Evolutionary conservation across 2,329 filamentous ascomycete genomes (phyloP).

Genomic region (Neonectria ditissima): DNA sequence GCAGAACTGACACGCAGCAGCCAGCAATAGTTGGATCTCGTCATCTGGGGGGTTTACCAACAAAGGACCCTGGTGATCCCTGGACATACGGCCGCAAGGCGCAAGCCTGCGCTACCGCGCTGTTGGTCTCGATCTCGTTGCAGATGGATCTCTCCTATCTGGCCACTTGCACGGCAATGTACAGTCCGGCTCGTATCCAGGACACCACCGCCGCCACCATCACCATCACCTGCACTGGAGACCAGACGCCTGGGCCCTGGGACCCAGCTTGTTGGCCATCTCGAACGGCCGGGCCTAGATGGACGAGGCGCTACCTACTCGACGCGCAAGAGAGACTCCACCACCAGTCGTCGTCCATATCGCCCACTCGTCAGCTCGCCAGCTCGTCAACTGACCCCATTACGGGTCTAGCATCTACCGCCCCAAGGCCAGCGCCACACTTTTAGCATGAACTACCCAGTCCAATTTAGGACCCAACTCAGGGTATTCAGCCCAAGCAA

Average conservation of each 20-base stretch:
- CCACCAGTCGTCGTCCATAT: conserved; percentile 16
- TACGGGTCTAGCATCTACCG: conserved; percentile 22
- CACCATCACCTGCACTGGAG: background rate
- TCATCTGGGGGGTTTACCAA: conserved; percentile 32
- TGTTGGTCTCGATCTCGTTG: conserved; percentile 37
- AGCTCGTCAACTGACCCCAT: conserved; percentile 42
- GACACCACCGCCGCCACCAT: conserved; percentile 22
- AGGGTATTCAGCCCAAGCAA: conserved; percentile 23
- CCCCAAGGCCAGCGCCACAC: conserved; percentile 36
- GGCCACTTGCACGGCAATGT: conserved; percentile 23
- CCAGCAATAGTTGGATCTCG: conserved; percentile 32
- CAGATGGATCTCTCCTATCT: conserved; percentile 29
- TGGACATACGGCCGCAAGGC: conserved; percentile 18
- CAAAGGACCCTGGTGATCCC: conserved; percentile 44
- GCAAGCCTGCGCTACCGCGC: conserved; percentile 30
- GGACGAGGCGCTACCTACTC: conserved; percentile 32
- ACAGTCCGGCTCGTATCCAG: conserved; percentile 32
- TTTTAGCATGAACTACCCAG: conserved; percentile 22
- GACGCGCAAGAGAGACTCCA: conserved; percentile 26
- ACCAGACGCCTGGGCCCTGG: conserved; percentile 3
- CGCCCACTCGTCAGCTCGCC: conserved; percentile 1
- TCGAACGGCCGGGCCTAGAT: conserved; percentile 6
- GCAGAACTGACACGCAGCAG: conserved; percentile 45
- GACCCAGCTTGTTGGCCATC: background rate
- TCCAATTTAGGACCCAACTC: conserved; percentile 28